Base-by-base conservation (phyloP, 352 stramenopile species). In the Thalassiosira livingstoniorum region DNA sequence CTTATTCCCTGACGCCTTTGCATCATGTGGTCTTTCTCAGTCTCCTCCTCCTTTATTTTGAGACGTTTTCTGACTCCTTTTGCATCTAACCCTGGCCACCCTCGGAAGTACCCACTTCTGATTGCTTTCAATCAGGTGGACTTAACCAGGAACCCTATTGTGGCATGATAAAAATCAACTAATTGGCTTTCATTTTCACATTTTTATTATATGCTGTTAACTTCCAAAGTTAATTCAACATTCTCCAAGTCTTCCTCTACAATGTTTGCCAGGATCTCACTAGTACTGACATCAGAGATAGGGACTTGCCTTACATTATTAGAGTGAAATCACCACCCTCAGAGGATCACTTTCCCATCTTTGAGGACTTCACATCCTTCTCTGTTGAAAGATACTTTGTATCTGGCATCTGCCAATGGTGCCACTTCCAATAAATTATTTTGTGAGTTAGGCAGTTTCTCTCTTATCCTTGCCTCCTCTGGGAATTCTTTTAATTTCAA, bases 351-450 rank as follows among this genome's bases (percentile, higher is more conserved):
- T 32, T 74, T 37, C 15, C 61, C 61, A 27, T 65, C n/a, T 27
- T 45, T 39, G 2, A 4, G 23, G 0, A 58, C 37, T 61, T 63
- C 31, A 29, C 21, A n/a, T 0, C 65, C 65, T 2, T 61, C 2
- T 13, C 29, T 43, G 29, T 61, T 45, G 29, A 74, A 74, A 31
- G 53, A 51, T 15, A 74, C 65, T 64, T n/a, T 31, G 31, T 47
- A 74, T 0, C 47, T 29, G 2, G 65, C 65, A 47, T 74, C 32
- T 25, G 18, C 39, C 1, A 74, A 35, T 53, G 21, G 13, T 31
- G 13, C 11, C 7, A 63, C 45, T 51, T 32, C n/a, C 0, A 74
- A 7, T 11, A 74, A 32, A 31, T 74, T 63, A 29, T 74, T 69
- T 18, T 47, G 39, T 7, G 15, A 18, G 15, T 47, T 47, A 47